Evolutionary conservation across 345 rosid genomes (phyloP).

Genomic region (Iberis pinnata): DNA sequence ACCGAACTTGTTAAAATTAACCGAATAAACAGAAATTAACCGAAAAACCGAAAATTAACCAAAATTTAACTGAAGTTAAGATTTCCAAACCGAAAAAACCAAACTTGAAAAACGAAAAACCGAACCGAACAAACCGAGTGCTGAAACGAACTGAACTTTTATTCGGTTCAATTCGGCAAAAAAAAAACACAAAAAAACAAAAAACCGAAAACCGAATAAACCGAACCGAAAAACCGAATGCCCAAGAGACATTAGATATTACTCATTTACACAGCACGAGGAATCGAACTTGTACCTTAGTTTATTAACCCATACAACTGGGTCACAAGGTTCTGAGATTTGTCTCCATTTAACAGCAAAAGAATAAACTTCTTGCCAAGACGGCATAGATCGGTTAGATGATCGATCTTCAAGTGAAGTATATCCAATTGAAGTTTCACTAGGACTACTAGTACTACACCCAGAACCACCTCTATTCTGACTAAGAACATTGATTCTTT

Average conservation of each 20-base stretch:
- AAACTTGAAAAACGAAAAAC: too few relatives aligned
- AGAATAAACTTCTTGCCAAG: slow-evolving; percentile 84
- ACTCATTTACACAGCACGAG: neutral
- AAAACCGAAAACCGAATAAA: neutral
- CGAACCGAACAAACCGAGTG: too few relatives aligned
- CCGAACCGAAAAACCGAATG: too few relatives aligned
- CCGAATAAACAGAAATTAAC: too few relatives aligned
- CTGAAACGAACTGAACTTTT: too few relatives aligned
- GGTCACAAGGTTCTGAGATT: slow-evolving; percentile 98
- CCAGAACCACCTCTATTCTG: slow-evolving; percentile 96
- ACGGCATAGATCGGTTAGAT: slow-evolving; percentile 47
- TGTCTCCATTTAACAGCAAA: slow-evolving; percentile 95
- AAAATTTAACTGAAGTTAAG: too few relatives aligned
- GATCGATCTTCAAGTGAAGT: slow-evolving; percentile 57
- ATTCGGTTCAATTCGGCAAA: too few relatives aligned
- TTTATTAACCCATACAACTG: slow-evolving; percentile 95
- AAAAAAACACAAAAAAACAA: too few relatives aligned
- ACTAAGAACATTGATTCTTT: slow-evolving; percentile 58
- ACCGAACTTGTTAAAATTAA: too few relatives aligned
- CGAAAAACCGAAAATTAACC: too few relatives aligned
- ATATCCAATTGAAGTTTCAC: slow-evolving; percentile 58
- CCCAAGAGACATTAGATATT: too few relatives aligned
- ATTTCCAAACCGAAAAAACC: too few relatives aligned
- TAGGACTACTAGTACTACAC: slow-evolving; percentile 79
- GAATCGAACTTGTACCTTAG: slow-evolving; percentile 45